Conservation (phyloP, 495 filamentous ascomycete species). For the Neurospora sp. region DNA sequence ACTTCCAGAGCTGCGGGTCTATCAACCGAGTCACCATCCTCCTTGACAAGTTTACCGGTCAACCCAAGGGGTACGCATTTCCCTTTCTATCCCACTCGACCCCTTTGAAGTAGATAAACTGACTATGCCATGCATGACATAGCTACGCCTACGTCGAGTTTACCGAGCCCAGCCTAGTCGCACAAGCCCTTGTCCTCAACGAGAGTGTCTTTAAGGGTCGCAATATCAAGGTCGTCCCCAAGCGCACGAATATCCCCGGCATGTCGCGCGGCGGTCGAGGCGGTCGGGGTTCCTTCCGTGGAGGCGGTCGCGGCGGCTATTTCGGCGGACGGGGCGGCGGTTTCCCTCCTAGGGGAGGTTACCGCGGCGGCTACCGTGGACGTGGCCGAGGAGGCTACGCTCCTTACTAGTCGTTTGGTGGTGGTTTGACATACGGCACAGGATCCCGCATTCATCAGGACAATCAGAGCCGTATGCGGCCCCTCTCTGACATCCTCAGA, state of each 20-base stretch:
- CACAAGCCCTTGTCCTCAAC: constrained; percentile 88
- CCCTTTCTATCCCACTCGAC: background rate
- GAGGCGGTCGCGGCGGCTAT: constrained; percentile 50
- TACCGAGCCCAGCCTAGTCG: constrained; percentile 85
- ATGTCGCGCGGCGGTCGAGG: constrained; percentile 73
- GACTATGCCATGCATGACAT: constrained; percentile 6
- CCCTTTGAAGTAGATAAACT: background rate
- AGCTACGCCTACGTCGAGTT: constrained; percentile 99
- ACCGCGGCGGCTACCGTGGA: constrained; percentile 73
- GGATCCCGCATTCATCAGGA: background rate
- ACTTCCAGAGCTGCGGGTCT: constrained; percentile 94
- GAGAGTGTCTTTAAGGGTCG: constrained; percentile 94
- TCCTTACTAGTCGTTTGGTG: constrained; percentile 51
- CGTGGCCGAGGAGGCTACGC: constrained; percentile 63
- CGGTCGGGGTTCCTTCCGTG: constrained; percentile 37
- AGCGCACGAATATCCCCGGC: constrained; percentile 93
- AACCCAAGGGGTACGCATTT: constrained; percentile 80
- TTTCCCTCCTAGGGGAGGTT: constrained; percentile 58
- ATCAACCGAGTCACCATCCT: constrained; percentile 98
- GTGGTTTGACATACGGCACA: constrained; percentile 1
- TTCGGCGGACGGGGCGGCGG: constrained; percentile 44
- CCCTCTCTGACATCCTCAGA: background rate
- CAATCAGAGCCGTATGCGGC: background rate
- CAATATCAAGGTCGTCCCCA: constrained; percentile 94
- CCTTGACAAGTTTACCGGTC: constrained; percentile 94